Evolutionary conservation across 2,329 filamentous ascomycete genomes (phyloP).

Genomic region (Rhexocercosporidium sp.): DNA sequence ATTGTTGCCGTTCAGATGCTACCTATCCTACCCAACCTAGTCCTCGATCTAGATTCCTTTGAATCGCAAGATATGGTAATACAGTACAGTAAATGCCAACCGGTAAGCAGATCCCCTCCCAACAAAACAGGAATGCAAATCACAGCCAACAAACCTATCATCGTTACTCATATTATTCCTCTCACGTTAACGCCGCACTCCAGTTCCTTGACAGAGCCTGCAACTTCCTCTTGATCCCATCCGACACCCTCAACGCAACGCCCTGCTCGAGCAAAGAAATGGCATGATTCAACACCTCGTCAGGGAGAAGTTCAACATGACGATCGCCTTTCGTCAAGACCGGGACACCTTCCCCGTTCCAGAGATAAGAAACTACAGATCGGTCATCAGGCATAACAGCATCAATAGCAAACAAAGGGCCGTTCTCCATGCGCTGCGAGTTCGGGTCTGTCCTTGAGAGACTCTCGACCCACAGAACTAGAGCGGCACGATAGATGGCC

Average conservation of each 20-base stretch:
- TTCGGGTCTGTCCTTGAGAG: slow-evolving; percentile 54
- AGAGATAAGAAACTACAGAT: slow-evolving; percentile 55
- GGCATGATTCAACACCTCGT: slow-evolving; percentile 55
- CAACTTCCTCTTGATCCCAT: slow-evolving; percentile 59
- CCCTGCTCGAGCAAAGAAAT: slow-evolving; percentile 59
- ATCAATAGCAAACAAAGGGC: slow-evolving; percentile 54
- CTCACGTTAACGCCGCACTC: slow-evolving; percentile 25
- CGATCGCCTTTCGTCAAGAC: slow-evolving; percentile 56
- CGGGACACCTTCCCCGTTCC: slow-evolving; percentile 57
- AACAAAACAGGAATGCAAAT: background rate
- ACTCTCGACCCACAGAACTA: slow-evolving; percentile 68
- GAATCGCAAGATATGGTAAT: background rate
- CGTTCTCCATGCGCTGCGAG: slow-evolving; percentile 40
- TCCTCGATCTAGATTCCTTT: background rate
- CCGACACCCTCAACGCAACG: slow-evolving; percentile 55
- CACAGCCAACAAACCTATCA: background rate
- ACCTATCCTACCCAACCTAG: background rate
- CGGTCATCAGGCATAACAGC: slow-evolving; percentile 55
- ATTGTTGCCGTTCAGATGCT: background rate
- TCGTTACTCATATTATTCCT: background rate
- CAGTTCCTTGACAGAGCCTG: slow-evolving; percentile 46
- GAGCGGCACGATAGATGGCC: slow-evolving; percentile 69
- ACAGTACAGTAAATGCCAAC: background rate
- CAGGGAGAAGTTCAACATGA: slow-evolving; percentile 45
- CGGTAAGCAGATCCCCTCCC: background rate